These are phyloP conservation scores for Avena sativa DNA, from an alignment of 176 grass and related monocot species.

Conservation along the genomic window DNA sequence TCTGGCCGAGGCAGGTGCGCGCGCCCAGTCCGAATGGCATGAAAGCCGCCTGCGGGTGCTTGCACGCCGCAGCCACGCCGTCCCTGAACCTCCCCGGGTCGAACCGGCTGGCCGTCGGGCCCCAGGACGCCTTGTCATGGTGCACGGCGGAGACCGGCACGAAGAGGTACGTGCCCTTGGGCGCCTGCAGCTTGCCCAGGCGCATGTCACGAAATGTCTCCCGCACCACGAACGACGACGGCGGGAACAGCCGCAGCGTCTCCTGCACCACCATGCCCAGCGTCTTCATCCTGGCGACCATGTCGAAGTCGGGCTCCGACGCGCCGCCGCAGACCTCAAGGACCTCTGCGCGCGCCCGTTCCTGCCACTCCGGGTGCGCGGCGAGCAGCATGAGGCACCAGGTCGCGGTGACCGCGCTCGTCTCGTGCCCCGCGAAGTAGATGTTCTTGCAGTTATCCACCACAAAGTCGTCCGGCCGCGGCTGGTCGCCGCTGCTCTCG, in stretches of 20 bases:
- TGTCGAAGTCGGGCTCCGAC: constrained; percentile 47
- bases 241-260: constrained; percentile 71
- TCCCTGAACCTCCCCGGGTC: constrained; percentile 49
- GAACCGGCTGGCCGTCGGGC: constrained; percentile 44
- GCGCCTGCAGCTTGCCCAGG: constrained; percentile 45
- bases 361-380: constrained; percentile 77
- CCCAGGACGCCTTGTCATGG: constrained; percentile 51
- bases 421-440: constrained; percentile 84
- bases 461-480: constrained; percentile 63
- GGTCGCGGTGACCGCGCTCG: constrained; percentile 63
- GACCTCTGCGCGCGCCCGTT: constrained; percentile 59
- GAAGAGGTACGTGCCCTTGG: constrained; percentile 63
- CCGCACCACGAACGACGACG: constrained; percentile 60
- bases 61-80: constrained; percentile 55
- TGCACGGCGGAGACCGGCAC: constrained; percentile 62
- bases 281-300: constrained; percentile 57
- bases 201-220: constrained; percentile 57
- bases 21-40: constrained; percentile 69
- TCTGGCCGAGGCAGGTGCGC: constrained; percentile 65
- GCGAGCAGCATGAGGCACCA: constrained; percentile 95
- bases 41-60: constrained; percentile 59
- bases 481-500: constrained; percentile 32
- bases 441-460: constrained; percentile 98
- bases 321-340: constrained; percentile 39
- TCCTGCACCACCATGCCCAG: constrained; percentile 71